Evolutionary conservation across 495 filamentous ascomycete species (phyloP).

Genomic region (Amniculicola lignicola): DNA sequence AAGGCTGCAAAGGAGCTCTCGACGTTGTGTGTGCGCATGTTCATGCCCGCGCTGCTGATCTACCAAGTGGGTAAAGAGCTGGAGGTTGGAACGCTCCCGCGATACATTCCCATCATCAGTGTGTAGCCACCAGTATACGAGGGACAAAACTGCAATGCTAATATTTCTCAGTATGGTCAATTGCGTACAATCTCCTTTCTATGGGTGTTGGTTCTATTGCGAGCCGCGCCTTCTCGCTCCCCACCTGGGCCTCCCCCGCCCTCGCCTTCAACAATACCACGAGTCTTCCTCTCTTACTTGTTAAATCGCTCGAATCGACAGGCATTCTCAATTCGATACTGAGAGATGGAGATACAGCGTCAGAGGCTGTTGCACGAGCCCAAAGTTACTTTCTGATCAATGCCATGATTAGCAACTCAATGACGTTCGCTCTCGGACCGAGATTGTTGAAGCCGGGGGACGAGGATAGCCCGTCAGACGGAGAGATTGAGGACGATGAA

Average conservation of each 20-base stretch:
- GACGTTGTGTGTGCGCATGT: conserved; percentile 62
- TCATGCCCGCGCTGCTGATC: conserved; percentile 68
- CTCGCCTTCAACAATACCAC: conserved; percentile 78
- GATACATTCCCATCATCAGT: conserved; percentile 56
- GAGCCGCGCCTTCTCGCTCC: conserved; percentile 53
- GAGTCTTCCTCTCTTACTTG: conserved; percentile 64
- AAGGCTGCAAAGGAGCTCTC: conserved; percentile 60
- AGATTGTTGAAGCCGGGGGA: conserved; percentile 51
- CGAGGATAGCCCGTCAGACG: conserved; percentile 42
- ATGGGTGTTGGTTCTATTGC: conserved; percentile 50
- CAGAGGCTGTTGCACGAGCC: conserved; percentile 58
- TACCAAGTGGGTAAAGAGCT: conserved; percentile 66
- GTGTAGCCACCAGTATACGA: neutral
- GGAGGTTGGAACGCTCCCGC: conserved; percentile 50
- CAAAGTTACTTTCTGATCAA: conserved; percentile 69
- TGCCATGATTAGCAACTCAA: conserved; percentile 59
- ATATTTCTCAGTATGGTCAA: conserved; percentile 52
- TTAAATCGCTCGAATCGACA: conserved; percentile 62
- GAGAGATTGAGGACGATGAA: conserved; percentile 37
- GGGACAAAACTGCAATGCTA: conserved; percentile 4
- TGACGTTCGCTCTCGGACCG: conserved; percentile 66
- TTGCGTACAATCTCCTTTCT: conserved; percentile 55
- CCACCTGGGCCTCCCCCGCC: conserved; percentile 63
- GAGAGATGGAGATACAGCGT: conserved; percentile 46
- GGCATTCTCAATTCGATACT: conserved; percentile 59